Base-by-base conservation (phyloP, 345 rosid genomes). In the Acer negundo region DNA sequence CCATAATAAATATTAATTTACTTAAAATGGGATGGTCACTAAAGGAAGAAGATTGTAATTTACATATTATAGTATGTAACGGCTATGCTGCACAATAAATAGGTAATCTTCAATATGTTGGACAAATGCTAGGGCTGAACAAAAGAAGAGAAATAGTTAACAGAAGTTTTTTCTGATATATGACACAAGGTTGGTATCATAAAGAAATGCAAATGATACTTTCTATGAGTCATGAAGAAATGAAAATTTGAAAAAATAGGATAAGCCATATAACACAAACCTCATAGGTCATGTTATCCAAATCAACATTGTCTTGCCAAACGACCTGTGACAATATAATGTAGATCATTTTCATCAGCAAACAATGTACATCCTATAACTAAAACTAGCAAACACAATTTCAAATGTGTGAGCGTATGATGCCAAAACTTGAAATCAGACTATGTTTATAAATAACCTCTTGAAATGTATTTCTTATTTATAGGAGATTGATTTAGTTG, bases 201-300 rank as follows among this genome's bases (percentile, higher is more conserved):
- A 15, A 22, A 22, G 12, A 73, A 42, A 23, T 40, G 24, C 23
- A 28, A 61, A 73, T 40, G 10, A 6, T 20, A 64, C 19, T 31
- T 2, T 62, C 3, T 16, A 17, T 15, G 7, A 11, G 68, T 15
- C 9, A 15, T 2, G 38, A n/a, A 28, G 38, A 31, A 16, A 31
- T 59, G 63, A 59, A 59, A n/a, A n/a, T 59, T n/a, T 10, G 42
- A 7, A 63, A 76, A 31, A 68, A 47, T 24, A 73, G 24, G 26
- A 67, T 73, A 74, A 70, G 66, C 74, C 61, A 38, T 17, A 75
- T 10, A 58, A 70, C 74, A 62, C 88, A 78, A 84, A 91, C 93
- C 93, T 89, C 93, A 42, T 89, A 89, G 66, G 92, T 88, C 95
- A 89, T 91, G 86, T 75, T 85, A 82, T 91, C 93, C 6, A 85